These are phyloP conservation scores for Phascolomyces articulosus DNA, from an alignment of 371 early-diverging fungal species.

Conservation along the genomic window DNA sequence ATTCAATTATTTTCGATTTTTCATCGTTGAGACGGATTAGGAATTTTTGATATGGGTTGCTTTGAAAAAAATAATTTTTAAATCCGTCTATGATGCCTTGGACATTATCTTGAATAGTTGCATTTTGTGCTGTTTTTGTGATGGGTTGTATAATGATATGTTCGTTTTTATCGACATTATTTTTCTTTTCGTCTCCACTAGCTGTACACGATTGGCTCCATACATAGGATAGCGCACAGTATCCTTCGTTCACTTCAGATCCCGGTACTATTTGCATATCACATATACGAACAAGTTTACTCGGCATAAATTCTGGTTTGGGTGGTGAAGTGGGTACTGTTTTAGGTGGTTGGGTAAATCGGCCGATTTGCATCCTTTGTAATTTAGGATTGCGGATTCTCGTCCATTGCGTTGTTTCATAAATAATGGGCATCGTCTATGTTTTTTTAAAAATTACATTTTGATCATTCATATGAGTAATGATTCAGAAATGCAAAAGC, in stretches of 20 bases:
- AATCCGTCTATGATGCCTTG: no score
- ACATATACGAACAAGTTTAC: not conserved
- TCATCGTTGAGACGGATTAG: no score
- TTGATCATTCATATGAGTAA: no score
- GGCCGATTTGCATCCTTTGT: no score
- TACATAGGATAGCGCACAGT: not conserved
- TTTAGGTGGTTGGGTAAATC: not conserved
- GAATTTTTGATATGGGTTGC: no score
- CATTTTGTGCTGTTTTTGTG: not conserved
- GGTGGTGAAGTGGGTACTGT: not conserved
- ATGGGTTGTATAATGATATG: not conserved
- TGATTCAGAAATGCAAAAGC: no score
- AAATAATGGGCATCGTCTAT: no score
- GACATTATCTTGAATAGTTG: no score
- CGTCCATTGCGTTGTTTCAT: no score
- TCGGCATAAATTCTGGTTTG: not conserved
- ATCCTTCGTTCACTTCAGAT: not conserved
- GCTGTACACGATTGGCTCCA: not conserved
- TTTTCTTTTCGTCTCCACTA: not conserved
- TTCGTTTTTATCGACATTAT: not conserved
- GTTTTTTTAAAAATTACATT: no score
- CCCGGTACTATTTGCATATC: not conserved
- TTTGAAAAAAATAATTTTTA: no score
- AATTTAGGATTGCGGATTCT: no score
- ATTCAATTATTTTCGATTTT: not conserved